Base-by-base conservation (phyloP, 2,329 filamentous ascomycete species). In the Capronia americana region DNA sequence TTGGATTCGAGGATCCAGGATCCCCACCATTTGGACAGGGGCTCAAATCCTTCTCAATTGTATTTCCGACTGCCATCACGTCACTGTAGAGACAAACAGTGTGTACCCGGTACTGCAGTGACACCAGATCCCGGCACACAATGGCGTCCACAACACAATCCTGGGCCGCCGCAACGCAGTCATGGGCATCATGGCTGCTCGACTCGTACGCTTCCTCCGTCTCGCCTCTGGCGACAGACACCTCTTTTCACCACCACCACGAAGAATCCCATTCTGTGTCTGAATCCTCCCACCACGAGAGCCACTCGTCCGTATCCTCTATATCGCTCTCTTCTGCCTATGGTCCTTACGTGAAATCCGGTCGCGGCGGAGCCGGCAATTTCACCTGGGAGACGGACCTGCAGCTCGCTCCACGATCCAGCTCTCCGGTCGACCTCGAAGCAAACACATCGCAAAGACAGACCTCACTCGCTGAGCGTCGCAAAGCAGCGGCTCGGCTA, bases 291-390 rank as follows among this genome's bases (percentile, higher is more conserved):
- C 61, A 63, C 50, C 60, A 32, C 56, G 56, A 57, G 60, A 56
- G 32, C 59, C 51, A 62, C 12, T 57, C 54, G 5, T 55, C 69
- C 11, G 58, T 63, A 48, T 69, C 70, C n/a, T 65, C 64, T 7
- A 34, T 65, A 8, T 70, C 69, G 24, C 63, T 59, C 17, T 73
- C 73, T 58, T 74, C 74, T 57, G 71, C 73, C 53, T 72, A 72
- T 70, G 70, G 72, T 53, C 71, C 70, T 58, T 84, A 84, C 70
- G 80, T 81, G 70, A 82, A 81, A 65, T 81, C 84, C 50, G 87
- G 88, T 63, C 85, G 88, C 57, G 88, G 88, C 61, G 88, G 88
- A 57, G 87, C 87, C 5, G 88, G 88, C 60, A 90, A 90, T 77
- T 88, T 84, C 75, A 83, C 83, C 73, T 80, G 80, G 73, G 81